These are phyloP conservation scores for Pestalotiopsis sp. DNA, from an alignment of 2,329 filamentous ascomycete species.

Conservation along the genomic window DNA sequence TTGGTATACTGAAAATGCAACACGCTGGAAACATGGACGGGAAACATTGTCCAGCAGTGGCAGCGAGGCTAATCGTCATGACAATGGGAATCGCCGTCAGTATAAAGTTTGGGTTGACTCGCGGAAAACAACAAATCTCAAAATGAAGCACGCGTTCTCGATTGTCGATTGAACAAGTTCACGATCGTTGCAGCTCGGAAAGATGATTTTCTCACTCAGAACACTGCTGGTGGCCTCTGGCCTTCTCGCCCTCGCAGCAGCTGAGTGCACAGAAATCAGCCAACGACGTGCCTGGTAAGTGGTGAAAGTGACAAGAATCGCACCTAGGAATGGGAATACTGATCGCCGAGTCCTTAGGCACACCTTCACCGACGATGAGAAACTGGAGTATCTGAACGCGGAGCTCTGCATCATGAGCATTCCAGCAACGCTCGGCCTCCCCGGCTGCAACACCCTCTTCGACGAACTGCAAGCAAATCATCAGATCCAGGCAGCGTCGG, in stretches of 20 bases:
- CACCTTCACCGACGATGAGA: background rate
- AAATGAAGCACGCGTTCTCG: too few species aligned
- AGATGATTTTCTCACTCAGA: background rate
- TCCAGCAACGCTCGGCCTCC: background rate
- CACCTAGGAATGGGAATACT: background rate
- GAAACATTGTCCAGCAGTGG: background rate
- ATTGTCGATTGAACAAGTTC: too few species aligned
- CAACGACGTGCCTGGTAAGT: background rate
- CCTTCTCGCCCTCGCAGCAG: background rate
- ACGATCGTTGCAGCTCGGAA: background rate
- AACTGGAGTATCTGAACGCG: background rate
- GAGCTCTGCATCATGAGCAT: slow-evolving; percentile 10
- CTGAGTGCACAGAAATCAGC: background rate
- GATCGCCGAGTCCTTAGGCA: background rate
- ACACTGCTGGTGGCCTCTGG: background rate
- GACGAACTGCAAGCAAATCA: background rate
- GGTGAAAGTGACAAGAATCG: background rate
- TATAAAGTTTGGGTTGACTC: too few species aligned
- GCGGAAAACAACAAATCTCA: too few species aligned
- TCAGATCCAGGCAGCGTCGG: background rate
- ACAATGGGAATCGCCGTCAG: too few species aligned
- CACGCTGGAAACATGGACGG: background rate
- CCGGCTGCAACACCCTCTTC: slow-evolving; percentile 3
- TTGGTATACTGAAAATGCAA: background rate
- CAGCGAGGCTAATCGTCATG: background rate